Evolutionary conservation across 2,329 filamentous ascomycete genomes (phyloP), one percentile per base, ranked within the genome.

Genomic region (Rhynchosporium secalis): DNA sequence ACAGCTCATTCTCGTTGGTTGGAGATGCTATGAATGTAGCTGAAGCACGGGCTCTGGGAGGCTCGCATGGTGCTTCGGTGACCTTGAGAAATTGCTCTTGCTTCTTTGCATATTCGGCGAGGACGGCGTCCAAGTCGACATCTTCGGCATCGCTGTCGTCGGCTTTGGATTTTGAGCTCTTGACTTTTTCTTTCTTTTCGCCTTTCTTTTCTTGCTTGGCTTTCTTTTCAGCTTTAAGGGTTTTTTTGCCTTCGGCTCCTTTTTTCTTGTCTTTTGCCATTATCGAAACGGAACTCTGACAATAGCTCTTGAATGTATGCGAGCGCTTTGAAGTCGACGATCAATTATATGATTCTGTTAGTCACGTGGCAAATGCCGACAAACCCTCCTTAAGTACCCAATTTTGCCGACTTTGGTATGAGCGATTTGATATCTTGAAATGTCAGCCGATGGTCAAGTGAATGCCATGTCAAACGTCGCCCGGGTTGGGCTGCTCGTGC

Each of bases 81-180:
- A 99, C 86, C 77, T 96, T 96, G 71, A 95, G 85, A 73, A 96
- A 97, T 72, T 91, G 90, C 72, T 96, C 94, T 79, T 99, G 95
- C 76, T 92, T 89, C 74, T 90, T 91, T 69, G 90, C 90, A 77
- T 96, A 98, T 75, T 96, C 91, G 51, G 94, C 93, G 33, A 99
- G 86, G 49, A 99, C 93, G 51, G 89, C 88, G 73, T 99, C 95
- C 43, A 99, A 84, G 76, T 98, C 95, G 13, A 95, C 87, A 70
- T 97, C 93, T 75, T 98, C 94, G 54, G 84, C 91, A 74, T 97
- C 94, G 73, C 91, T 94, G 75, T 93, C 93, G 73, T 91, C 94
- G 75, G 93, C 92, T 75, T 91, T 89, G 61, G 82, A 75, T 75
- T 91, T 87, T 69, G 90, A 85, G 13, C 81, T 80, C 75, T 89